Evolutionary conservation across 2,329 filamentous ascomycete species (phyloP), one percentile per base, ranked within the genome.

Genomic region (Chaetomium globosum): DNA sequence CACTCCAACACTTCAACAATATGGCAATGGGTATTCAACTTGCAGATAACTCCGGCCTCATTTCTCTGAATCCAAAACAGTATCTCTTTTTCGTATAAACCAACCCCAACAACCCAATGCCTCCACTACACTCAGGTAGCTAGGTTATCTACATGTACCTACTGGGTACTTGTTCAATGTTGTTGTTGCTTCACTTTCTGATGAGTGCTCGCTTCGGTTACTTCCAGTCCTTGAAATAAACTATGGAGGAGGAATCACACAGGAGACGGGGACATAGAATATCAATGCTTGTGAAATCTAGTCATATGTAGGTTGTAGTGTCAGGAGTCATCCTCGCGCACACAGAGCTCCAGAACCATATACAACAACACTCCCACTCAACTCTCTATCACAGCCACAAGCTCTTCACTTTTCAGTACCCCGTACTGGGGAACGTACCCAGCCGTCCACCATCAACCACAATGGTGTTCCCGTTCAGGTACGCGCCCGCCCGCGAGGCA

Each of bases 401-500:
- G 5, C 1, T 12, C 10, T 39, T 8, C 21, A 21, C 0, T 23
- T 3, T 3, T 65, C 60, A 74, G 46, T 72, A 74, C 3, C 70
- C 70, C 7, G 81, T 81, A 16, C 82, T 80, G 31, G 86, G 85
- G 68, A 87, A 79, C 19, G 78, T 81, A 31, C 79, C 79, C 57
- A 91, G 72, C 64, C 87, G 80, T 1, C 87, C 88, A 57, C 88
- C 88, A 73, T 91, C 89, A 0, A 85, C 79, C 8, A 89, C 76
- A 55, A 89, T 76, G 19, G 87, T 81, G 65, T 82, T 83, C 2
- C 88, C 89, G 74, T 90, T 90, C 70, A 85, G 79, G 74, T 89
- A 91, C 3, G 84, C 85, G 0, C 89, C 89, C 2, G 87, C 87
- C 67, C 83, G 78, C 57, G 85, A 86, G 3, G 85, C 85, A 73